phyloP scores from a whole-genome alignment of 345 rosid species.

The Lepidium sativum region DNA sequence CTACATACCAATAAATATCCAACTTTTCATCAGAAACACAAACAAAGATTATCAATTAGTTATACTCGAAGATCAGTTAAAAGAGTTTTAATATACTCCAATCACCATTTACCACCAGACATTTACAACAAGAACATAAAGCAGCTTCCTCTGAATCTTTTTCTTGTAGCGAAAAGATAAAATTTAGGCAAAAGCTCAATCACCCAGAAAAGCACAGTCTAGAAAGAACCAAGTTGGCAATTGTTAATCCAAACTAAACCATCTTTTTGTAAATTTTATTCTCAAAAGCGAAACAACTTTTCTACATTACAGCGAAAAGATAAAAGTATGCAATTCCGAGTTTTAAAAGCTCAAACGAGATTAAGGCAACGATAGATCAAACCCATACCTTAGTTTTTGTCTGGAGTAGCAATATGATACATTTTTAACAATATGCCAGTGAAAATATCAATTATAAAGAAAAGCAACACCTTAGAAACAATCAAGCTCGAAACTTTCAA shows the following conservation, averaged over 20 bases:
- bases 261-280: background rate
- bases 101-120: background rate
- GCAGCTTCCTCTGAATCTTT: background rate
- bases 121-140: background rate
- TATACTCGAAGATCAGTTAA: background rate
- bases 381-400: too few relatives aligned
- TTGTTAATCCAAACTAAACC: background rate
- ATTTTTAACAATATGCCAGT: too few relatives aligned
- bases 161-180: background rate
- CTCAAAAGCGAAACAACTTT: background rate
- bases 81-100: background rate
- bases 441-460: too few relatives aligned
- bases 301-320: background rate
- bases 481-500: too few relatives aligned
- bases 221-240: background rate
- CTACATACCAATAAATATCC: conserved; percentile 32
- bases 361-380: background rate
- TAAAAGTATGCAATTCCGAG: background rate
- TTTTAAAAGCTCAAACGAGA: background rate
- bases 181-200: background rate
- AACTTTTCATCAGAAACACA: conserved; percentile 1
- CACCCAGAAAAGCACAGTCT: background rate
- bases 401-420: too few relatives aligned
- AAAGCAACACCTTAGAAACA: too few relatives aligned
- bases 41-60: background rate